Base-by-base conservation (phyloP, 1,139 yeast species). In the Suhomyces chickasaworum region DNA sequence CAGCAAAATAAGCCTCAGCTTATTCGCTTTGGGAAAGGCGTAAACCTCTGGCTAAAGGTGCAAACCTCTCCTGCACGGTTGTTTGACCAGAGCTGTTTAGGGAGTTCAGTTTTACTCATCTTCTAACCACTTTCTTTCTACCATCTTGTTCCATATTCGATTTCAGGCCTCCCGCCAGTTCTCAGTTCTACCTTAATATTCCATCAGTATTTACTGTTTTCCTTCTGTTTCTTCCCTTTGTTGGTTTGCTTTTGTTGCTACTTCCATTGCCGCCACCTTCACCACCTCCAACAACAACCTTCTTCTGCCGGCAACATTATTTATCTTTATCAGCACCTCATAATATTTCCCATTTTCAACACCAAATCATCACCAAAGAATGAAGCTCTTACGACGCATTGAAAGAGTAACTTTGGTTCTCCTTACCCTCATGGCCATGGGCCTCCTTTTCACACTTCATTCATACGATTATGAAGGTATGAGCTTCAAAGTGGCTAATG, bases 311-410 rank as follows among this genome's bases (percentile, higher is more conserved):
- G n/a, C n/a, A n/a, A n/a, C n/a, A n/a, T n/a, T n/a, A n/a, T n/a
- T n/a, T n/a, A n/a, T n/a, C n/a, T n/a, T n/a, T n/a, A n/a, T n/a
- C n/a, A n/a, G n/a, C n/a, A n/a, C n/a, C n/a, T n/a, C n/a, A n/a
- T n/a, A n/a, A n/a, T n/a, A n/a, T n/a, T n/a, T n/a, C n/a, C n/a
- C n/a, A n/a, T n/a, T n/a, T n/a, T n/a, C n/a, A n/a, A n/a, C n/a
- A n/a, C n/a, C n/a, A n/a, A n/a, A n/a, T n/a, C n/a, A n/a, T n/a
- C n/a, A n/a, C n/a, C n/a, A n/a, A n/a, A n/a, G n/a, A n/a, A n/a
- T 44, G 47, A 44, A 44, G 43, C 32, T 34, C 29, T 37, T 44
- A 7, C 40, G 47, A 13, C 43, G 47, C 10, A 21, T 44, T 21
- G 47, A 44, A 25, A 35, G 33, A 7, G 16, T 17, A 39, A 39